phyloP scores from a whole-genome alignment of 73 alveolate genomes.

The Durusdinium trenchii region DNA sequence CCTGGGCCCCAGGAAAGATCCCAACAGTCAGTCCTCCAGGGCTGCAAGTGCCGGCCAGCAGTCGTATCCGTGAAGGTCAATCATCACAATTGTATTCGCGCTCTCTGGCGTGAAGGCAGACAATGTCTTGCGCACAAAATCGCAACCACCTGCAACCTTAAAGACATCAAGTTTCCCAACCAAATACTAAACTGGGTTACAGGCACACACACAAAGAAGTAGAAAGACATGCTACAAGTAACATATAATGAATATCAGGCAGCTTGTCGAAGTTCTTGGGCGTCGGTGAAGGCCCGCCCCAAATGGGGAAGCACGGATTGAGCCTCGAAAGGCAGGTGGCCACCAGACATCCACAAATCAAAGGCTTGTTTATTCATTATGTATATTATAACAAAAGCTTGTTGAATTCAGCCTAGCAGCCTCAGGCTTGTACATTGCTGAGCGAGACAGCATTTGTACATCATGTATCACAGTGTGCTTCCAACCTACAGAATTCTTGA shows the following conservation, averaged over 20 bases:
- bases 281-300: not conserved
- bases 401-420: not conserved
- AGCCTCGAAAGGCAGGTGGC: too few species aligned
- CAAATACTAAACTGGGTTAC: too few species aligned
- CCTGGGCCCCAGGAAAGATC: too few species aligned
- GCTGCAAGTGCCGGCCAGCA: constrained; percentile 25
- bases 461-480: not conserved
- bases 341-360: too few species aligned
- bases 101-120: not conserved
- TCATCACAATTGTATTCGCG: not conserved
- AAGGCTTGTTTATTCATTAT: too few species aligned
- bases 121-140: not conserved
- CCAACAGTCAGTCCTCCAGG: too few species aligned
- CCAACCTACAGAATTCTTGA: not conserved
- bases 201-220: too few species aligned
- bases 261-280: not conserved
- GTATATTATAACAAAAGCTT: not conserved
- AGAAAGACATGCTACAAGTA: too few species aligned
- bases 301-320: not conserved
- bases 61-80: not conserved
- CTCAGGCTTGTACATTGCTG: not conserved
- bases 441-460: not conserved
- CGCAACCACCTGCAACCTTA: constrained; percentile 2
- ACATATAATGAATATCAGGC: not conserved
- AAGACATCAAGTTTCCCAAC: too few species aligned